Base-by-base conservation (phyloP, 257 asterid species). In the Catharanthus roseus region DNA sequence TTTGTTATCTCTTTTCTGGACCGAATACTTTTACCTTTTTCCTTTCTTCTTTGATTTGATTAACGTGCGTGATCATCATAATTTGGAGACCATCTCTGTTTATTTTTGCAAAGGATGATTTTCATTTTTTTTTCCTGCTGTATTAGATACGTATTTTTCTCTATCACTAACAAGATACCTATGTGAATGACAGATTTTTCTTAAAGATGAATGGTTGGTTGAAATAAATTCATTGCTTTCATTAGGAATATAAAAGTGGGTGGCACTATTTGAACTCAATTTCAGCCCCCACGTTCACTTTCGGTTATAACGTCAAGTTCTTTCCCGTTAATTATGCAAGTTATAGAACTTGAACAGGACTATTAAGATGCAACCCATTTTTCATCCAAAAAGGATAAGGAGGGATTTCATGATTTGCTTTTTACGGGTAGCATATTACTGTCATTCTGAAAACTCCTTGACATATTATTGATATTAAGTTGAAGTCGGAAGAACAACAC, bases 251-350 rank as follows among this genome's bases (percentile, higher is more conserved):
- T 9, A 72, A 23, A 68, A 39, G 66, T 68, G 65, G 56, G 57
- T 75, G 70, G 34, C 56, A 75, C 47, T 38, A 16, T 49, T 61
- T 68, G 65, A 13, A 45, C 69, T 21, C 28, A 16, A 41, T n/a
- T n/a, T 36, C 63, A 34, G 54, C 56, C 45, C 47, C 69, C 18
- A 9, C 56, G n/a, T 42, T 31, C 10, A 57, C 63, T 34, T 58
- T 58, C 11, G 34, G 57, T 60, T 49, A 12, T 58, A 11, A 58
- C 26, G 28, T 58, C 47, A 58, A 31, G 67, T 41, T 58, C 45
- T 41, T 70, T 44, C 26, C 45, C 0, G 9, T 34, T n/a, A 21
- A 54, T 69, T 53, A 23, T 53, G 53, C 38, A 38, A 39, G 54
- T 13, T 19, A 0, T 23, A n/a, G 26, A 69, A 54, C 26, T 1